Conservation (phyloP, 495 filamentous ascomycete species). For the Wilcoxina mikolae region DNA sequence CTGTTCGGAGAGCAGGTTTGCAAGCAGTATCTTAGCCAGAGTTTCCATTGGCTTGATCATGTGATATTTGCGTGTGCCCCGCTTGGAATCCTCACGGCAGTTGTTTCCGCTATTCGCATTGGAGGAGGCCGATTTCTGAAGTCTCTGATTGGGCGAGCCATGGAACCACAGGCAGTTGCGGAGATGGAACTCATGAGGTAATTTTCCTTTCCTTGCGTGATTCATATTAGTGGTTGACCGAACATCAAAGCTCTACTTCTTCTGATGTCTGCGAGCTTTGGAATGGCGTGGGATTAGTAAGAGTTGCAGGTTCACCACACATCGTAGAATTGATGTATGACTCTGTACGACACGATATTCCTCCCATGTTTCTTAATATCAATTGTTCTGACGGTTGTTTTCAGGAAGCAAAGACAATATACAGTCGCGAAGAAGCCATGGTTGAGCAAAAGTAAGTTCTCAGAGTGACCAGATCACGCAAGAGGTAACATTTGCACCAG, state of each 20-base stretch:
- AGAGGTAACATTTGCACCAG: too few species aligned
- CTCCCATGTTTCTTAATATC: too few species aligned
- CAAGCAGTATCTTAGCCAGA: slow-evolving; percentile 42
- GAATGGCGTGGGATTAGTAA: slow-evolving; percentile 21
- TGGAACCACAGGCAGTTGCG: slow-evolving; percentile 21
- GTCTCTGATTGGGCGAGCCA: slow-evolving; percentile 35
- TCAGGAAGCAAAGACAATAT: too few species aligned
- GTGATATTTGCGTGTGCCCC: slow-evolving; percentile 41
- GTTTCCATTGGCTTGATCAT: slow-evolving; percentile 34
- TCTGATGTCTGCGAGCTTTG: slow-evolving; percentile 18
- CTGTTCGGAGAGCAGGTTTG: slow-evolving; percentile 42
- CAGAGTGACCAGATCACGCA: not conserved
- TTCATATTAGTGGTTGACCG: too few species aligned
- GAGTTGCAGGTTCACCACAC: not conserved
- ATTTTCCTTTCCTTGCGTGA: too few species aligned
- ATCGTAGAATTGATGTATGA: not conserved
- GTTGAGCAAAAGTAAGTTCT: too few species aligned
- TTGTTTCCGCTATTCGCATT: slow-evolving; percentile 36
- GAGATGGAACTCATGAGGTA: slow-evolving; percentile 28
- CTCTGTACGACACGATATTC: too few species aligned
- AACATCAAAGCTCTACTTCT: slow-evolving; percentile 27
- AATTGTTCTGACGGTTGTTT: too few species aligned
- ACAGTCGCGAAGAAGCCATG: too few species aligned
- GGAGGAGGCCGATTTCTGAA: slow-evolving; percentile 36
- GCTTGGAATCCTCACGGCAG: slow-evolving; percentile 40